phyloP scores from a whole-genome alignment of 2,329 filamentous ascomycete species.

The Arthrobotrys pseudoclavata region DNA sequence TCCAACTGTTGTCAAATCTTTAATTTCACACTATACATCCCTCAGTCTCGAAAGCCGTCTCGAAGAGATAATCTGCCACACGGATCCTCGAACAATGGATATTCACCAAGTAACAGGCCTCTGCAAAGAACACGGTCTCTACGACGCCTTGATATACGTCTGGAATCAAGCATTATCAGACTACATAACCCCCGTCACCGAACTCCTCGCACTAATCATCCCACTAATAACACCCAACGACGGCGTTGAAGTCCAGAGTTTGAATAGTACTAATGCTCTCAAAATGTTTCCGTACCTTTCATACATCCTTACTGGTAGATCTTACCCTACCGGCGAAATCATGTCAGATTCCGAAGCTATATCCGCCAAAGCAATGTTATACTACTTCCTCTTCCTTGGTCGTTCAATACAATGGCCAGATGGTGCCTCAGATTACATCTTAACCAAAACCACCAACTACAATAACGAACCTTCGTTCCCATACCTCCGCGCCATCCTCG shows the following conservation, averaged over 20 bases:
- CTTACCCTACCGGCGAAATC: constrained; percentile 87
- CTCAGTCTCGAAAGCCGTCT: constrained; percentile 81
- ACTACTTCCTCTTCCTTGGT: constrained; percentile 93
- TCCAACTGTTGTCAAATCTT: constrained; percentile 84
- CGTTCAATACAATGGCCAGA: constrained; percentile 81
- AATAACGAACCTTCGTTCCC: constrained; percentile 81
- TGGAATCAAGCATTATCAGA: constrained; percentile 93
- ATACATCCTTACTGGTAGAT: constrained; percentile 86
- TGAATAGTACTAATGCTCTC: constrained; percentile 78
- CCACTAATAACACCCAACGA: constrained; percentile 71
- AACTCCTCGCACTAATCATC: constrained; percentile 80
- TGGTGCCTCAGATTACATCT: constrained; percentile 73
- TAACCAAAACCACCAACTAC: constrained; percentile 71
- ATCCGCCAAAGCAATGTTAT: constrained; percentile 87
- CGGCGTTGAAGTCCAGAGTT: constrained; percentile 70
- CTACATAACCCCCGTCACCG: constrained; percentile 89
- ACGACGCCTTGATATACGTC: constrained; percentile 95
- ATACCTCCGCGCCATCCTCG: constrained; percentile 84
- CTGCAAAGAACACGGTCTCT: constrained; percentile 91
- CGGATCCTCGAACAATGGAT: constrained; percentile 91
- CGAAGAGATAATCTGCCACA: constrained; percentile 93
- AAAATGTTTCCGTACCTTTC: constrained; percentile 97
- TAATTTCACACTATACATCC: constrained; percentile 84
- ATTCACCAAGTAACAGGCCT: constrained; percentile 91
- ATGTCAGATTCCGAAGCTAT: constrained; percentile 80